phyloP scores from a whole-genome alignment of 1,284 basidiomycete species.

The Puccinia novopanici region DNA sequence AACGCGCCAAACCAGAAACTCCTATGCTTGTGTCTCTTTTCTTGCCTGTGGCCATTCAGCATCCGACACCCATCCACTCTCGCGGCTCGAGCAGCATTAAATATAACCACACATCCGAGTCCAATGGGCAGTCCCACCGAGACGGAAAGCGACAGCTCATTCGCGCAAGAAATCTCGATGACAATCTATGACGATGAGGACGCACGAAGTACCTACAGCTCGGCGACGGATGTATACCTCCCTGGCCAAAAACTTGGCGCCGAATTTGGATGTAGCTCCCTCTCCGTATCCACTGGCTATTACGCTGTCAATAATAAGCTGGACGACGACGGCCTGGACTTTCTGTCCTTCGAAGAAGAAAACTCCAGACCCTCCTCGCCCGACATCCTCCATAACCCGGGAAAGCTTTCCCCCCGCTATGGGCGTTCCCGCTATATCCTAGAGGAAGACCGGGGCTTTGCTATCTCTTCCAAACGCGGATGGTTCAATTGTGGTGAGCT shows the following conservation, averaged over 20 bases:
- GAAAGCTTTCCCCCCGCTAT: not conserved
- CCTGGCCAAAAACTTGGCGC: not conserved
- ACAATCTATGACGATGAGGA: not conserved
- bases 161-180: not conserved
- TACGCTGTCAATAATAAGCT: slow-evolving; percentile 4
- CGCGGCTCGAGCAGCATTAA: not conserved
- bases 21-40: not conserved
- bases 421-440: slow-evolving; percentile 32
- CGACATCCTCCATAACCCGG: slow-evolving; percentile 11
- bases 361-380: slow-evolving; percentile 17
- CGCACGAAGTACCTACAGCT: not conserved
- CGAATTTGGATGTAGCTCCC: not conserved
- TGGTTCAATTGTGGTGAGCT: slow-evolving; percentile 29
- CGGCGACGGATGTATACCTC: slow-evolving; percentile 2
- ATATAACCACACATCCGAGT: not conserved
- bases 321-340: slow-evolving; percentile 20
- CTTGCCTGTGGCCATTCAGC: not conserved
- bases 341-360: not conserved
- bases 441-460: slow-evolving; percentile 12
- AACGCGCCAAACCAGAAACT: not conserved
- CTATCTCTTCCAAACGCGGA: slow-evolving; percentile 21
- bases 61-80: not conserved
- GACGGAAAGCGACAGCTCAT: not conserved
- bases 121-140: not conserved
- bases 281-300: not conserved